Evolutionary conservation across 2,329 filamentous ascomycete species (phyloP).

Genomic region (Alternaria arborescens): DNA sequence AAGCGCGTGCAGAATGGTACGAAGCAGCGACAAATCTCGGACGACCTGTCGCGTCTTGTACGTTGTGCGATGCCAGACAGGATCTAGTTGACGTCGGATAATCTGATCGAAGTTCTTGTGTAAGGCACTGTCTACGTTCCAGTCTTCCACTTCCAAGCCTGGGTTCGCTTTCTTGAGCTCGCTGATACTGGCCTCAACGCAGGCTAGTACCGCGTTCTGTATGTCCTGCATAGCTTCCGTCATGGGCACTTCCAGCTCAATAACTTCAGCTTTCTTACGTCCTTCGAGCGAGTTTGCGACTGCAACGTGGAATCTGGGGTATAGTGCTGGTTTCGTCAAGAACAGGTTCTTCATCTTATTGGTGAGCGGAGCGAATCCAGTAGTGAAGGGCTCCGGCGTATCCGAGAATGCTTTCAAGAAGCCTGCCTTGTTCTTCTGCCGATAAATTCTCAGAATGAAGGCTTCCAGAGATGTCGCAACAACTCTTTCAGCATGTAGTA

Average conservation of each 20-base stretch:
- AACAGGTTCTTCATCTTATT: constrained; percentile 95
- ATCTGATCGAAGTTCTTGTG: constrained; percentile 92
- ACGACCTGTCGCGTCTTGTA: constrained; percentile 96
- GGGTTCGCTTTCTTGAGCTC: constrained; percentile 92
- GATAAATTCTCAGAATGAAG: constrained; percentile 92
- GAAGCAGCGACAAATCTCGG: constrained; percentile 82
- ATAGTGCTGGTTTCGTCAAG: constrained; percentile 84
- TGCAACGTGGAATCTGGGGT: constrained; percentile 91
- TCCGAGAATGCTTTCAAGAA: constrained; percentile 98
- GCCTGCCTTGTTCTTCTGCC: constrained; percentile 91
- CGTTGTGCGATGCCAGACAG: constrained; percentile 96
- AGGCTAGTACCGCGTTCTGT: constrained; percentile 93
- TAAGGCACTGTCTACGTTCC: constrained; percentile 92
- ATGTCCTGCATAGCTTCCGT: constrained; percentile 92
- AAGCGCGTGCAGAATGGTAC: constrained; percentile 80
- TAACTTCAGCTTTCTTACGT: constrained; percentile 92
- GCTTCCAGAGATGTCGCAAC: constrained; percentile 89
- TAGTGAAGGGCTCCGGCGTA: constrained; percentile 87
- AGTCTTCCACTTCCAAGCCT: constrained; percentile 94
- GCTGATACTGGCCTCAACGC: constrained; percentile 91
- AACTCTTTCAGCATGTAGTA: constrained; percentile 87
- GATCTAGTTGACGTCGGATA: constrained; percentile 87
- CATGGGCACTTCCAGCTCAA: constrained; percentile 96
- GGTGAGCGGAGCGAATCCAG: constrained; percentile 85
- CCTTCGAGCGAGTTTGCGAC: constrained; percentile 91